Evolutionary conservation across 768 basidiomycete species (phyloP), one percentile per base, ranked within the genome.

Genomic region (Tricholoma flavovirens): DNA sequence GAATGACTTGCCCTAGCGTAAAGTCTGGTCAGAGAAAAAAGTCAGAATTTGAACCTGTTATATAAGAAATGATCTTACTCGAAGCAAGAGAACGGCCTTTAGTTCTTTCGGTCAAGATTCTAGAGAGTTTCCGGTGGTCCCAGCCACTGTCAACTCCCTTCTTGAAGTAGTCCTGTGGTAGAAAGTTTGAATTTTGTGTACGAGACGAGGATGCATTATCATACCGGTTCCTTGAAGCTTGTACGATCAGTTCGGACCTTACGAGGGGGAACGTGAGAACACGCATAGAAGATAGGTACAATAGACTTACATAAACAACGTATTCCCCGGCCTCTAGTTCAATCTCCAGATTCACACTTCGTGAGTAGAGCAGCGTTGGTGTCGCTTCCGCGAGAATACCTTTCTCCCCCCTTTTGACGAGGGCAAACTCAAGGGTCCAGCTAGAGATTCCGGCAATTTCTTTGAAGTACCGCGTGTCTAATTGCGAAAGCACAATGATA

Each of bases 401-500:
- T 26, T 67, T 72, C 36, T 72, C 69, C 4, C 78, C 80, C 59
- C 75, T 71, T 58, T 77, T 80, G 64, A 77, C 78, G 1, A 83
- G 67, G 7, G 71, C 67, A 58, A 82, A 82, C 55, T 83, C 80
- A 55, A 82, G 69, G 9, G 70, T 73, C 79, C 79, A 82, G 24
- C 61, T 60, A 14, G 73, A 73, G 35, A 65, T 70, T 5, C 77
- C 77, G 0, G 76, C 62, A 36, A 83, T 69, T 46, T 79, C 79
- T 21, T 67, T 65, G 66, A 77, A 83, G 64, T 78, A 83, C 5
- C 81, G 71, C 5, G 67, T 61, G 56, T 83, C 81, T 24, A 79
- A 59, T 59, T 81, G 80, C 11, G 80, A 78, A 33, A 83, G 74
- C 26, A 81, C 80, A 43, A 83, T 72, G n/a, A 82, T 70, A 12